Base-by-base conservation (phyloP, 305 asterid species). In the Nicotiana rustica region DNA sequence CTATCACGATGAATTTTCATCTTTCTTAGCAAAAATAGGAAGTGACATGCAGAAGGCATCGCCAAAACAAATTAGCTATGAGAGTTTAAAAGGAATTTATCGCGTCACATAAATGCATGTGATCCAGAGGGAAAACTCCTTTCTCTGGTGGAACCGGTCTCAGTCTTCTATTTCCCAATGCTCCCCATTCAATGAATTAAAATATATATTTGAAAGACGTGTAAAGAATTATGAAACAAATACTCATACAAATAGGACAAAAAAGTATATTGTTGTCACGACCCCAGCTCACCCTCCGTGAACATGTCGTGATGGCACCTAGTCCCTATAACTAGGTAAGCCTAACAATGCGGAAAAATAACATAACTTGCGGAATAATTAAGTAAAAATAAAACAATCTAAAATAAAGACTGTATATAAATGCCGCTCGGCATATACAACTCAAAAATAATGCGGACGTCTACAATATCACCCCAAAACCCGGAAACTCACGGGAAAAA, bases 141-240 rank as follows among this genome's bases (percentile, higher is more conserved):
- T 96, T 96, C 83, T 94, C 98, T 0, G 98, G 98, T n/a, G 98
- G 99, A 79, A 96, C 97, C 0, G 98, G 98, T 59, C 97, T 92
- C 17, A 89, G 88, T 84, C 99, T 97, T 93, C 98, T 89, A 82
- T 93, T 96, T 78, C 99, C 98, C 59, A 96, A 94, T 76, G 96
- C 95, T 69, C 98, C 97, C 77, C 98, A 98, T 94, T 81, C 60
- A 73, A 82, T 6, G 62, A 49, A 25, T 14, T 49, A 15, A 73
- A 47, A 73, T 29, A 47, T 47, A 47, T 19, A 41, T 70, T 41
- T 70, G 36, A 19, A 70, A 70, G 60, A 41, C 13, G 36, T 5
- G 35, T 3, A 7, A 73, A 73, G 21, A 73, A 73, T 7, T 12
- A 73, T 19, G 4, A 73, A 73, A 73, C 62, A 73, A 3, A 25